Percentiles rank a stretch among this genome's conserved stretches.
These are phyloP conservation scores for Fomitiporia mediterranea DNA, from an alignment of 1,284 basidiomycete species.

Conservation along the genomic window DNA sequence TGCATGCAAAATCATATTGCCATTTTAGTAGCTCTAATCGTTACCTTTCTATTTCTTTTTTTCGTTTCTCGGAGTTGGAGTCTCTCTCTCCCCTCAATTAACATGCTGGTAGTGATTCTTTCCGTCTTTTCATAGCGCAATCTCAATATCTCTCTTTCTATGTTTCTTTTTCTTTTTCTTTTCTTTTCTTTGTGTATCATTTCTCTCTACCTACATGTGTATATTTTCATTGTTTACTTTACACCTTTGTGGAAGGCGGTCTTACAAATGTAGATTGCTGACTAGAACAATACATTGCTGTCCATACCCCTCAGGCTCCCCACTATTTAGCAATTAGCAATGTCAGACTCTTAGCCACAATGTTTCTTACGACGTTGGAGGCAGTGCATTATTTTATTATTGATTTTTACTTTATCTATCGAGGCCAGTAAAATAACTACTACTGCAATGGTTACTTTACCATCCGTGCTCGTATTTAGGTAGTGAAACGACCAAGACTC, in stretches of 20 bases:
- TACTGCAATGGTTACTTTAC: slow-evolving; percentile 14
- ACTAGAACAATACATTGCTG: background rate
- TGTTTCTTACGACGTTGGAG: no score
- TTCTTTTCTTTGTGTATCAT: background rate
- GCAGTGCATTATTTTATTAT: no score
- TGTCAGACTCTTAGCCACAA: no score
- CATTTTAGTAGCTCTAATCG: background rate
- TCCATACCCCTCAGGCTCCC: background rate
- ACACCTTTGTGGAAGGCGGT: no score
- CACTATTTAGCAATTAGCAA: no score
- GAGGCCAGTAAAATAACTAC: background rate
- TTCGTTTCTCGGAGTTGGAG: background rate
- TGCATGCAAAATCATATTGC: background rate
- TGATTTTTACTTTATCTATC: no score
- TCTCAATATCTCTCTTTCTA: background rate
- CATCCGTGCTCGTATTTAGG: slow-evolving; percentile 40
- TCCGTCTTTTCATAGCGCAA: no score
- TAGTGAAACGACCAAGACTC: slow-evolving; percentile 49
- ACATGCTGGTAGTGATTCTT: background rate
- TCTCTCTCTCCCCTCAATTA: background rate
- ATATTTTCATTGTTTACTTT: background rate
- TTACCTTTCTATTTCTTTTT: background rate
- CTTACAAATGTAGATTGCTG: background rate
- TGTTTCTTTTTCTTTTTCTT: slow-evolving; percentile 1
- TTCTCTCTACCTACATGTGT: background rate